Evolutionary conservation across 768 basidiomycete species (phyloP), one percentile per base, ranked within the genome.

Genomic region (Termitomyces sp.): DNA sequence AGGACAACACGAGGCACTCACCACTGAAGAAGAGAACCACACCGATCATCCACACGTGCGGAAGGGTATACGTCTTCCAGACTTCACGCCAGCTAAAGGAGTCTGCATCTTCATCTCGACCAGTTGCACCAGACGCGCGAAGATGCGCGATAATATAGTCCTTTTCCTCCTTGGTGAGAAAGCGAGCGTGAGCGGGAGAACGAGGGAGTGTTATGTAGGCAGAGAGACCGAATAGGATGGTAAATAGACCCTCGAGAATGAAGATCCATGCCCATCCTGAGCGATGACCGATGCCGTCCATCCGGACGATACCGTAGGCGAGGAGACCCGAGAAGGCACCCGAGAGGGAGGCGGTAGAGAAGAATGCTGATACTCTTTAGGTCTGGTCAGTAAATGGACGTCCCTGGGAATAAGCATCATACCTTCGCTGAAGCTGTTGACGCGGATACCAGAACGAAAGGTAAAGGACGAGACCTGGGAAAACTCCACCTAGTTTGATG

Each of bases 311-410:
- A 39, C 52, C 52, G 22, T 20, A 53, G 36, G 52, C 36, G 15
- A 54, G 52, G 22, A 54, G 38, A 39, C 52, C 52, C 18, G 52
- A 54, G 16, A 54, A 54, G 15, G 52, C 52, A 38, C 52, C 52
- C 3, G 52, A 54, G 22, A 53, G 52, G 38, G 52, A 38, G 4
- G 52, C 36, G 38, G 52, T 39, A 28, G 36, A 38, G 38, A 54
- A 24, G 38, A 54, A 54, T 24, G 36, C 22, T 24, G 38, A 39
- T 24, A 54, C 52, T 39, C 36, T 54, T 24, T 2, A 11, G 22
- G 8, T 16, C 22, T 4, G 7, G 15, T 35, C 5, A 51, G n/a
- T 36, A 24, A 38, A 15, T 16, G 22, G 52, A 15, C 7, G 9
- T 22, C 15, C 15, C 15, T 15, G 6, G 16, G 22, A 38, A 38